Conservation (phyloP, 139 green algal species). For the Coelastrella sp. region DNA sequence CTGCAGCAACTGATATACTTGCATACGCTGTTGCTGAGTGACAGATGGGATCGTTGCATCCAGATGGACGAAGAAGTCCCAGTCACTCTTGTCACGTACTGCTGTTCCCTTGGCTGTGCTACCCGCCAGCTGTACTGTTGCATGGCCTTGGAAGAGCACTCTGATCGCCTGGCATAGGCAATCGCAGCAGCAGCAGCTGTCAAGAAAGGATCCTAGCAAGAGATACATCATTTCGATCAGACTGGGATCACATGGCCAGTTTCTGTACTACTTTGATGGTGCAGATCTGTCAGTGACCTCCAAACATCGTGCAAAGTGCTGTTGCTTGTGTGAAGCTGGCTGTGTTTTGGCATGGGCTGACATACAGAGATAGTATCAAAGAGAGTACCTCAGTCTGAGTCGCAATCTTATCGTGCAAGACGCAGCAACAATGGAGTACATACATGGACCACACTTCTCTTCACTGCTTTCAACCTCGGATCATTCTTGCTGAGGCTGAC, state of each 20-base stretch:
- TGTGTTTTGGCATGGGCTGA: too few species aligned
- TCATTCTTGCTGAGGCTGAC: slow-evolving; percentile 8
- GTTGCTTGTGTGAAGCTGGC: too few species aligned
- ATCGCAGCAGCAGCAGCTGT: not conserved
- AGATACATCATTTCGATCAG: too few species aligned
- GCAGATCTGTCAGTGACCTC: too few species aligned
- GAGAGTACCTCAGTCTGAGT: too few species aligned
- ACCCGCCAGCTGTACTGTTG: slow-evolving; percentile 19
- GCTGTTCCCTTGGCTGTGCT: slow-evolving; percentile 20
- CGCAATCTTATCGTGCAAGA: too few species aligned
- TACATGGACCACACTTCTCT: not conserved
- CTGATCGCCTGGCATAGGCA: not conserved
- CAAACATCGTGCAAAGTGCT: too few species aligned
- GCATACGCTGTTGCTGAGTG: not conserved
- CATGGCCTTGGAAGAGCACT: not conserved
- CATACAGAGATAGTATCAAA: too few species aligned
- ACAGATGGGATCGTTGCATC: not conserved
- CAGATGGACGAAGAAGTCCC: slow-evolving; percentile 31
- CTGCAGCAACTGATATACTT: not conserved
- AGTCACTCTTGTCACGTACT: not conserved
- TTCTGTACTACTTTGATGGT: too few species aligned
- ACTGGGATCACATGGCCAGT: too few species aligned
- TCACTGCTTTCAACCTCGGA: not conserved
- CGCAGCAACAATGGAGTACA: not conserved
- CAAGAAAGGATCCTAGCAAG: not conserved